Conservation (phyloP, 2,329 filamentous ascomycete species). For the Alternaria tenuissima region DNA sequence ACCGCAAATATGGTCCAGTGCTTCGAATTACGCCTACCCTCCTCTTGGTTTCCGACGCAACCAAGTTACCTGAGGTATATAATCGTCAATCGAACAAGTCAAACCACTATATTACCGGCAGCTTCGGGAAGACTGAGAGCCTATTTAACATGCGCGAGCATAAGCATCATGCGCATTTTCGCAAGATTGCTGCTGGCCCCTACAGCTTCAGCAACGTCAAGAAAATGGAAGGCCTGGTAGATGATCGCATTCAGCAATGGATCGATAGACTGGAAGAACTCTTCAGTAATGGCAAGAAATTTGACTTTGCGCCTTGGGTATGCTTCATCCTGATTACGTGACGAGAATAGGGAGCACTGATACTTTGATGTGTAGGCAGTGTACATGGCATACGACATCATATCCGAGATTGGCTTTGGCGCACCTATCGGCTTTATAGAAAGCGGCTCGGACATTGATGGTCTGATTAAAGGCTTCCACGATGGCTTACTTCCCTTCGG, state of each 20-base stretch:
- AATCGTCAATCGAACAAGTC: conserved; percentile 65
- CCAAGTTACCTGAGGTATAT: conserved; percentile 65
- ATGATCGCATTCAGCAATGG: conserved; percentile 62
- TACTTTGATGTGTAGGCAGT: conserved; percentile 41
- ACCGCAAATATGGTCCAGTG: conserved; percentile 57
- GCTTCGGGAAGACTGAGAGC: conserved; percentile 63
- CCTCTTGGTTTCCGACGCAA: conserved; percentile 63
- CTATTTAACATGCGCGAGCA: conserved; percentile 67
- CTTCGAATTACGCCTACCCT: conserved; percentile 54
- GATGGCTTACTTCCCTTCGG: conserved; percentile 62
- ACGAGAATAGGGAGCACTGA: not conserved
- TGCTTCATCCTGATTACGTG: not conserved
- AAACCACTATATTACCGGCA: conserved; percentile 66
- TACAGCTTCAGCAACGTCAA: conserved; percentile 66
- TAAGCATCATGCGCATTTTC: conserved; percentile 59
- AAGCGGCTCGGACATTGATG: conserved; percentile 61
- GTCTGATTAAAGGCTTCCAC: conserved; percentile 64
- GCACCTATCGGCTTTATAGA: conserved; percentile 65
- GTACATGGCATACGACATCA: conserved; percentile 45
- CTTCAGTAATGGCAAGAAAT: conserved; percentile 57
- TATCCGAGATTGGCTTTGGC: conserved; percentile 65
- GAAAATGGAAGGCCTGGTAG: conserved; percentile 66
- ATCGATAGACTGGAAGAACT: conserved; percentile 55
- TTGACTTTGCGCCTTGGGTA: conserved; percentile 65
- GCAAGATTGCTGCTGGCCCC: conserved; percentile 64